A percentile compares a stretch with the other conserved stretches of the same genome.
Conservation (phyloP, 768 basidiomycete genomes). For the Boletus sensibilis region DNA sequence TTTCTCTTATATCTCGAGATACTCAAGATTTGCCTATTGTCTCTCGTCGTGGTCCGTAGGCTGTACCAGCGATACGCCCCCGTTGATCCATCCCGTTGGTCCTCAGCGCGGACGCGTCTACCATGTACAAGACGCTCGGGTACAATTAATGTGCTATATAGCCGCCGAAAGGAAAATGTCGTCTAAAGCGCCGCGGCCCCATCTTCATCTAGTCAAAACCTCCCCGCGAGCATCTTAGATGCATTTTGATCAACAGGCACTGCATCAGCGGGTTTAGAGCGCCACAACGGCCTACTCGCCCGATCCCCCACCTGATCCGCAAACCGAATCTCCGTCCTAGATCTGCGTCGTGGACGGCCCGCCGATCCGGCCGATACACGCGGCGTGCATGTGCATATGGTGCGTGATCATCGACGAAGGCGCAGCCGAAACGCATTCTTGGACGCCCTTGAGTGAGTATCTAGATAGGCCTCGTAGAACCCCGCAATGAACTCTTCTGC, state of each 20-base stretch:
- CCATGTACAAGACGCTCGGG: too few species aligned
- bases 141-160: neutral
- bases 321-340: neutral
- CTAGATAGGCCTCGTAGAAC: constrained; percentile 80
- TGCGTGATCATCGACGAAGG: constrained; percentile 58
- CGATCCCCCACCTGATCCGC: neutral
- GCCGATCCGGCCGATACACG: neutral
- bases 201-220: neutral
- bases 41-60: too few species aligned
- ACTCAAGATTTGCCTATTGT: too few species aligned
- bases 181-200: too few species aligned
- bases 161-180: neutral
- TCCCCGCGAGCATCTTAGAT: neutral
- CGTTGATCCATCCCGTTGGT: too few species aligned
- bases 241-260: neutral
- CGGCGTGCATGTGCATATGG: neutral
- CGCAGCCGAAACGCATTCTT: constrained; percentile 81
- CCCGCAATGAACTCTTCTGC: constrained; percentile 81
- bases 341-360: neutral
- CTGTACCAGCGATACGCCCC: too few species aligned
- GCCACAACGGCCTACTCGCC: neutral
- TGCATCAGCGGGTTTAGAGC: neutral
- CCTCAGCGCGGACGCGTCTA: too few species aligned
- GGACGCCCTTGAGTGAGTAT: constrained; percentile 63
- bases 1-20: too few species aligned